Evolutionary conservation across 208 protist genomes (phyloP).

Genomic region (Zelonia costaricensis): DNA sequence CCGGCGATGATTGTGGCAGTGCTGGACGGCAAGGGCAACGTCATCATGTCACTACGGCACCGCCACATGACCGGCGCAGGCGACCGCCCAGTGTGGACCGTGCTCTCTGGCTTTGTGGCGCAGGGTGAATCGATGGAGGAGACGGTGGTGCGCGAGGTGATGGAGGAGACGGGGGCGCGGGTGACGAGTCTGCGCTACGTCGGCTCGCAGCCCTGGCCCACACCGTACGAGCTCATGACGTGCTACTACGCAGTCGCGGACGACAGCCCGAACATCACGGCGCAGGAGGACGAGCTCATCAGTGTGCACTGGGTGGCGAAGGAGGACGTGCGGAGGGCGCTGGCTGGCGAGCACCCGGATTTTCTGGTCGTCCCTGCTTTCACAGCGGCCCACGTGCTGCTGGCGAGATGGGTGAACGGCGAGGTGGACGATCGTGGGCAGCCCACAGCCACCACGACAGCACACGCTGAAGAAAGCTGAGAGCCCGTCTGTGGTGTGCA

Average conservation of each 20-base stretch:
- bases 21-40: slow-evolving; percentile 50
- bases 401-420: slow-evolving; percentile 40
- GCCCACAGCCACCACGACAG: not conserved
- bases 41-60: slow-evolving; percentile 37
- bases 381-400: slow-evolving; percentile 33
- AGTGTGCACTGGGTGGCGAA: slow-evolving; percentile 48
- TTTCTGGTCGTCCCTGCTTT: slow-evolving; percentile 26
- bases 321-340: slow-evolving; percentile 34
- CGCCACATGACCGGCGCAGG: not conserved
- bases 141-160: slow-evolving; percentile 51
- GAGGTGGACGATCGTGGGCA: slow-evolving; percentile 24
- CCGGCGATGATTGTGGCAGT: slow-evolving; percentile 58
- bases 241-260: slow-evolving; percentile 59
- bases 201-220: slow-evolving; percentile 59
- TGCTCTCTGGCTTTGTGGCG: slow-evolving; percentile 48
- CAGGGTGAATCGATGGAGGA: slow-evolving; percentile 60
- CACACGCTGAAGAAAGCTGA: no score
- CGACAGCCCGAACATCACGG: slow-evolving; percentile 18
- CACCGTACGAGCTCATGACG: slow-evolving; percentile 45
- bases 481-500: no score
- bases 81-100: slow-evolving; percentile 25
- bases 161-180: slow-evolving; percentile 48
- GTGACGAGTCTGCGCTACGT: slow-evolving; percentile 51
- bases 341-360: slow-evolving; percentile 29
- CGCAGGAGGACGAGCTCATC: slow-evolving; percentile 37